Percentiles rank a stretch among this genome's conserved stretches.
Conservation (phyloP, 306 rosid species). For the Quercus berberidifolia region DNA sequence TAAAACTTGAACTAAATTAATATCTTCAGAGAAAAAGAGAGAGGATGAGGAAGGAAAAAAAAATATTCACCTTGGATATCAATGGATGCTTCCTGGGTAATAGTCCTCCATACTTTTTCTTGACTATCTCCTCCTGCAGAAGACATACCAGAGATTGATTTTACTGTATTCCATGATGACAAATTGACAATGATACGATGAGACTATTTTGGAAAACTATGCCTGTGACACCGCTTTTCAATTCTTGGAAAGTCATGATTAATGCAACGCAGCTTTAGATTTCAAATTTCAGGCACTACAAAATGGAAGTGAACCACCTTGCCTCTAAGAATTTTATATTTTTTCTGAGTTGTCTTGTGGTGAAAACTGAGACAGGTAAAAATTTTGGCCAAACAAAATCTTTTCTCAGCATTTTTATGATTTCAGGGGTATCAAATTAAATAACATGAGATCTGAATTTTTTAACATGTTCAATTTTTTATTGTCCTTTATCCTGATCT, state of each 20-base stretch:
- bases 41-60: slow-evolving; percentile 9
- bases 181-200: slow-evolving; percentile 1
- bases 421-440: neutral
- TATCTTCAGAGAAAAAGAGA: neutral
- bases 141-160: slow-evolving; percentile 20
- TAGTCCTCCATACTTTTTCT: slow-evolving; percentile 94
- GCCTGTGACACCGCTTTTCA: neutral
- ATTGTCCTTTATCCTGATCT: neutral
- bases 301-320: neutral
- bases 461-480: neutral
- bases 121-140: slow-evolving; percentile 68
- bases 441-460: neutral
- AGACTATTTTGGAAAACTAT: neutral
- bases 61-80: slow-evolving; percentile 74
- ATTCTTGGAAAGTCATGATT: slow-evolving; percentile 11
- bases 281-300: neutral
- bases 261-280: neutral
- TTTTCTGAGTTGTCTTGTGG: neutral
- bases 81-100: slow-evolving; percentile 87
- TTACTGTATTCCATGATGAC: slow-evolving; percentile 2
- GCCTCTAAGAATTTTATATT: neutral
- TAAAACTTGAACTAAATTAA: neutral
- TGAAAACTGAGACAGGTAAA: neutral
- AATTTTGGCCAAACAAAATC: neutral
- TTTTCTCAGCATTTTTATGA: neutral